Base-by-base conservation (phyloP, 768 basidiomycete genomes). In the Calvatia gigantea region DNA sequence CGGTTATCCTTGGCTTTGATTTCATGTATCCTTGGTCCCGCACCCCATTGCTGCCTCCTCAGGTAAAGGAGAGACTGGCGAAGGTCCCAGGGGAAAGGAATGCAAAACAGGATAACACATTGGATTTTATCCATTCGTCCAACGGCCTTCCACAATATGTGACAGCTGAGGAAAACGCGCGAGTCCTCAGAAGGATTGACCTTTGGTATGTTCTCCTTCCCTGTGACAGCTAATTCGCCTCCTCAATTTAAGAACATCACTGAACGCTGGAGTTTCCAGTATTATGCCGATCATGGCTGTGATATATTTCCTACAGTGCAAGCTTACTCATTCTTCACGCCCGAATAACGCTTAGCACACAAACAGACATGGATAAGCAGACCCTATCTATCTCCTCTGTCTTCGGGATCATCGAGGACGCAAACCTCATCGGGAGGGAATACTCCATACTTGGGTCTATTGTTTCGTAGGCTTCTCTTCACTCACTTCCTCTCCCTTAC, bases 381-480 rank as follows among this genome's bases (percentile, higher is more conserved):
- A 66, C 67, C 6, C 64, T 73, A 1, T 54, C 70, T 2, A 62
- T 71, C 44, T 62, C 69, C 7, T 73, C 71, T 8, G 70, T 73
- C 23, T 73, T 71, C 47, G 70, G 71, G 1, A 65, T 73, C 21
- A 59, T 64, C 43, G 50, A 48, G 14, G 67, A 71, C 32, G 59
- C 70, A 1, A 56, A 66, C 17, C 67, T 73, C 3, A 58, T 62
- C 21, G 70, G 70, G 23, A 62, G 66, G 27, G 65, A 73, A 38
- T 73, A 73, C 51, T 73, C 71, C 7, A 35, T 71, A 4, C 62
- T 73, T 3, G 71, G 70, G 6, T 71, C 71, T 6, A 64, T 68
- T 14, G 56, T 70, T 17, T 68, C 58, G 69, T 72, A 55, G 52
- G 69, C 45, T 17, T 9, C 31, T 41, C 33, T 39, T 4, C 35